phyloP scores from a whole-genome alignment of 495 filamentous ascomycete genomes.

The Elaphomyces granulatus region DNA sequence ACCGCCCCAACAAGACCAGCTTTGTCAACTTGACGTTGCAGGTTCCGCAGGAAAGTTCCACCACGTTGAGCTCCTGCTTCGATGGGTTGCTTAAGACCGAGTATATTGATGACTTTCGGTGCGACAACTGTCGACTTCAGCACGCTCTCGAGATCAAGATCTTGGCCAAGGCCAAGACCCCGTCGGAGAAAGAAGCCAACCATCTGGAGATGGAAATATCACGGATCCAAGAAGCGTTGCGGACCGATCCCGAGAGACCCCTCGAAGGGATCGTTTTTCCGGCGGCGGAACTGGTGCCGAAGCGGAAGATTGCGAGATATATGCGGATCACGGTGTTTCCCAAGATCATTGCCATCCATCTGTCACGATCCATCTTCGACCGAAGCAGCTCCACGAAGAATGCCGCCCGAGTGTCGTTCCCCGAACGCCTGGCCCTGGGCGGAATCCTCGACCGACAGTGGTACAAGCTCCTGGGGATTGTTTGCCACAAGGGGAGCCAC shows the following conservation, averaged over 20 bases:
- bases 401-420: slow-evolving; percentile 81
- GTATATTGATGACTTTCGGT: slow-evolving; percentile 92
- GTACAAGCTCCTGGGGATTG: slow-evolving; percentile 75
- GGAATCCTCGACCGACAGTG: slow-evolving; percentile 59
- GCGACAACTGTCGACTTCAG: slow-evolving; percentile 77
- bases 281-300: slow-evolving; percentile 55
- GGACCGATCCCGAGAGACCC: slow-evolving; percentile 61
- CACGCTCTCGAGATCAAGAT: slow-evolving; percentile 48
- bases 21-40: slow-evolving; percentile 90
- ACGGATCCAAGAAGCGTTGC: slow-evolving; percentile 45
- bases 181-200: slow-evolving; percentile 31
- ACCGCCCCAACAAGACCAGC: slow-evolving; percentile 62
- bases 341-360: slow-evolving; percentile 77
- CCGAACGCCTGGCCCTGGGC: slow-evolving; percentile 67
- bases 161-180: slow-evolving; percentile 33
- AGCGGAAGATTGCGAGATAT: slow-evolving; percentile 70
- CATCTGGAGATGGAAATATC: slow-evolving; percentile 41
- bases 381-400: slow-evolving; percentile 75
- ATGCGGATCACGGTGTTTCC: slow-evolving; percentile 77
- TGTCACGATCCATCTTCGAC: slow-evolving; percentile 85
- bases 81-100: slow-evolving; percentile 91
- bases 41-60: slow-evolving; percentile 63
- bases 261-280: slow-evolving; percentile 64
- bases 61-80: slow-evolving; percentile 61
- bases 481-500: slow-evolving; percentile 92